These are phyloP conservation scores for Phoenix roebelenii DNA, from an alignment of 176 grass and related monocot species.

Conservation along the genomic window DNA sequence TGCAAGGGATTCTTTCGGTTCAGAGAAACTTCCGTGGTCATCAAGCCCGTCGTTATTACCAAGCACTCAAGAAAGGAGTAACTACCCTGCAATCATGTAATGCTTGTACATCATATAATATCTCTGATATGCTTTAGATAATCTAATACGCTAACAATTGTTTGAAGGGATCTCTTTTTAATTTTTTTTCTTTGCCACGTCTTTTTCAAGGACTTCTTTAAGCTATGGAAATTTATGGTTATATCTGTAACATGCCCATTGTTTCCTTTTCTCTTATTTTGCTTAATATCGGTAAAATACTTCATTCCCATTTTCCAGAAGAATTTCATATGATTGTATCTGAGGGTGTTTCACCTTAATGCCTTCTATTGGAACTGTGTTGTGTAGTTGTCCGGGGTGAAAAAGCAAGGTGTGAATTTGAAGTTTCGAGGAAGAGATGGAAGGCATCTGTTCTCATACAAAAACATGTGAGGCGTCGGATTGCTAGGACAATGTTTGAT, in stretches of 20 bases:
- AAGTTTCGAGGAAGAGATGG: constrained; percentile 50
- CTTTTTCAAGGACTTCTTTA: too few species aligned
- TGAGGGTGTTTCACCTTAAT: too few species aligned
- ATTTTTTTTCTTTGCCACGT: too few species aligned
- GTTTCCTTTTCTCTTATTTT: too few species aligned
- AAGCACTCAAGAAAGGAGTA: constrained; percentile 57
- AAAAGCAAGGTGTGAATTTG: constrained; percentile 46
- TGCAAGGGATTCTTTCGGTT: constrained; percentile 42
- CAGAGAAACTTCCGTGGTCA: constrained; percentile 69
- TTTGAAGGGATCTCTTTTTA: too few species aligned
- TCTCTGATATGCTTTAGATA: too few species aligned
- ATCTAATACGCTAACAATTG: too few species aligned
- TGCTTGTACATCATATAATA: not conserved
- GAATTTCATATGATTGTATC: too few species aligned
- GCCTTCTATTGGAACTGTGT: not conserved
- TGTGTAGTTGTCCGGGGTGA: constrained; percentile 62
- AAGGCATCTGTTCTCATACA: constrained; percentile 82
- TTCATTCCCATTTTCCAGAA: too few species aligned
- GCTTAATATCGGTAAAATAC: too few species aligned
- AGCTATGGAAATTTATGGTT: too few species aligned
- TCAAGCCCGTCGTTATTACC: constrained; percentile 35
- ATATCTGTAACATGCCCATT: too few species aligned
- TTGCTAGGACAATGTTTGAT: constrained; percentile 40
- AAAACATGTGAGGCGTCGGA: constrained; percentile 53
- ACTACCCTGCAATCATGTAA: constrained; percentile 82